Evolutionary conservation across 441 rosid species (phyloP).

Genomic region (Breynia disticha): DNA sequence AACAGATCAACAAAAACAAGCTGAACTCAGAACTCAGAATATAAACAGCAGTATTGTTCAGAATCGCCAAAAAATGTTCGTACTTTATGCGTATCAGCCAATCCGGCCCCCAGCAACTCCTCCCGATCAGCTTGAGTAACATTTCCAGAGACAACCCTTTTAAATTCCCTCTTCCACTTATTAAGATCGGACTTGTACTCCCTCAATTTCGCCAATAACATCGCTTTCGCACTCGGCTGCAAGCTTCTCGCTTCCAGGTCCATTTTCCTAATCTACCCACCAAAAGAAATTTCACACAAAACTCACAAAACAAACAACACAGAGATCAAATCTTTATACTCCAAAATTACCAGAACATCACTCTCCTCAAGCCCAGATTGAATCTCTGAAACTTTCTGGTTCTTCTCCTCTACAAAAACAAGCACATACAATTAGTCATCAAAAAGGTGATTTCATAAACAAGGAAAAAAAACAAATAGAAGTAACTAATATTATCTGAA

Average conservation of each 20-base stretch:
- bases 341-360: slow-evolving; percentile 57
- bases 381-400: slow-evolving; percentile 43
- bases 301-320: not conserved
- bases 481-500: slow-evolving; percentile 21
- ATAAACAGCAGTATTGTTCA: not conserved
- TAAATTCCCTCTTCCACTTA: slow-evolving; percentile 76
- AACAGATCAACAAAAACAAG: not conserved
- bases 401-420: slow-evolving; percentile 45
- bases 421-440: not conserved
- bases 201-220: slow-evolving; percentile 70
- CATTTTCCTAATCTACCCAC: slow-evolving; percentile 71
- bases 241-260: slow-evolving; percentile 92
- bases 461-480: not conserved
- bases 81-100: slow-evolving; percentile 68
- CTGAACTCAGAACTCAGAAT: not conserved
- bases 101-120: slow-evolving; percentile 73
- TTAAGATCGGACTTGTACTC: slow-evolving; percentile 89
- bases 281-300: slow-evolving; percentile 3
- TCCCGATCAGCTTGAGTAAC: slow-evolving; percentile 52
- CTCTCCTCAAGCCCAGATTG: slow-evolving; percentile 74
- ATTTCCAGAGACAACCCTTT: slow-evolving; percentile 47
- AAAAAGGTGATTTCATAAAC: not conserved
- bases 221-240: slow-evolving; percentile 69
- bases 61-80: slow-evolving; percentile 4
- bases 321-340: slow-evolving; percentile 1